Base-by-base conservation (phyloP, 2,329 filamentous ascomycete genomes). In the Fusarium sterilihyphosum region DNA sequence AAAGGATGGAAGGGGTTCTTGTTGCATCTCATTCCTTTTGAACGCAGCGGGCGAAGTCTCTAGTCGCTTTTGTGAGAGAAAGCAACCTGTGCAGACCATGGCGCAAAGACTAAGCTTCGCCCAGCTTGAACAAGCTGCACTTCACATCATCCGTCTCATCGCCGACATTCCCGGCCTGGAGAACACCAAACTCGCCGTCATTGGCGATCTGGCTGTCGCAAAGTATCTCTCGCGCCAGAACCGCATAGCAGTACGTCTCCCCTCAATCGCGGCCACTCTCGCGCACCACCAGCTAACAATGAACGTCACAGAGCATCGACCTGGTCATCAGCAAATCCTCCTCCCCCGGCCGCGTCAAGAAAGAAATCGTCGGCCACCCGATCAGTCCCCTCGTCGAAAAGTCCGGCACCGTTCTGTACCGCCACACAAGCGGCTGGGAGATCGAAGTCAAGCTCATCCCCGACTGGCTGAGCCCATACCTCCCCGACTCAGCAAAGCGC, bases 71-170 rank as follows among this genome's bases (percentile, higher is more conserved):
- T 70, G n/a, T 54, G 24, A 41, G 66, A 56, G 46, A 71, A 70
- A 73, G 67, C 67, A 54, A 53, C 2, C 50, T 53, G 44, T 67
- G 61, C 72, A 54, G 35, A 72, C 49, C 67, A 78, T 78, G 77
- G 65, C 71, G 49, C 73, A 73, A 59, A 53, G 65, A 69, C 71
- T 77, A 65, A 79, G 67, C 65, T 78, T 79, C 70, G 76, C 74
- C 70, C 77, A 80, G 73, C 47, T 92, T 89, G 38, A 98, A 86
- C 5, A 98, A 88, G 79, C 95, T 92, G 78, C 93, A 92, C 83
- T 98, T 94, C 18, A 98, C 94, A 82, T 96, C 93, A 64, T 95
- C 93, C 9, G 95, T 96, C 83, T 98, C 94, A 86, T 98, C 94
- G 66, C 74, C 38, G 75, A 79, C 61, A 79, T 68, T 58, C 75